phyloP scores from a whole-genome alignment of 2,329 filamentous ascomycete species.

The Parastagonospora nodorum region DNA sequence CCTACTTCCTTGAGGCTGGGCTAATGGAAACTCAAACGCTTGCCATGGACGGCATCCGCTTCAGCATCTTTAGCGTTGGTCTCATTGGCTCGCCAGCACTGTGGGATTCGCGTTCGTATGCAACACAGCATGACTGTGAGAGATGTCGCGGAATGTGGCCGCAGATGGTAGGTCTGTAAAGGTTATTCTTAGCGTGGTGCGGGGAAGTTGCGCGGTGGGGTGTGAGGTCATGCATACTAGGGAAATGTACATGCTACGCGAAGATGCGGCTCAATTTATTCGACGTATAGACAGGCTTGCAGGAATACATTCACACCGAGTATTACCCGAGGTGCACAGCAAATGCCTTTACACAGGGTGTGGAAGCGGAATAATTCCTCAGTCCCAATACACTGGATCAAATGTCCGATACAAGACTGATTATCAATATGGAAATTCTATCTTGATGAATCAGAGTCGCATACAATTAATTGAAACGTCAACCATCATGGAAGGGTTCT shows the following conservation, averaged over 20 bases:
- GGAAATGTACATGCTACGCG: not conserved
- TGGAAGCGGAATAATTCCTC: not conserved
- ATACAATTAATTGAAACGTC: no score
- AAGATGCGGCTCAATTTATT: not conserved
- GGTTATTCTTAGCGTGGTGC: conserved; percentile 16
- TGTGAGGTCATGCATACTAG: conserved; percentile 7
- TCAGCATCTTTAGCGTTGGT: conserved; percentile 11
- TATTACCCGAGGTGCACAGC: no score
- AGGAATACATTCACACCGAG: no score
- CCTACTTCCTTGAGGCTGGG: no score
- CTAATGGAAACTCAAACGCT: no score
- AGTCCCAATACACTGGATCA: not conserved
- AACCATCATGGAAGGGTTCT: no score
- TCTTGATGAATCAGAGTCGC: no score
- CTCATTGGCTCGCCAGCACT: conserved; percentile 8
- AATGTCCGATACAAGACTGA: no score
- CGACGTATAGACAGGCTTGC: no score
- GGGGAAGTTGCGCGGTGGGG: conserved; percentile 13
- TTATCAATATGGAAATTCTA: no score
- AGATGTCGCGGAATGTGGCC: conserved; percentile 19
- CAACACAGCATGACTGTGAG: conserved; percentile 2
- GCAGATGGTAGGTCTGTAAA: conserved; percentile 5
- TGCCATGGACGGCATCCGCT: not conserved
- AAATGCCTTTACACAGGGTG: not conserved
- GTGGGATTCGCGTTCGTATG: not conserved